Evolutionary conservation across 2,329 filamentous ascomycete species (phyloP), one percentile per base, ranked within the genome.

Genomic region (Clonostachys byssicola): DNA sequence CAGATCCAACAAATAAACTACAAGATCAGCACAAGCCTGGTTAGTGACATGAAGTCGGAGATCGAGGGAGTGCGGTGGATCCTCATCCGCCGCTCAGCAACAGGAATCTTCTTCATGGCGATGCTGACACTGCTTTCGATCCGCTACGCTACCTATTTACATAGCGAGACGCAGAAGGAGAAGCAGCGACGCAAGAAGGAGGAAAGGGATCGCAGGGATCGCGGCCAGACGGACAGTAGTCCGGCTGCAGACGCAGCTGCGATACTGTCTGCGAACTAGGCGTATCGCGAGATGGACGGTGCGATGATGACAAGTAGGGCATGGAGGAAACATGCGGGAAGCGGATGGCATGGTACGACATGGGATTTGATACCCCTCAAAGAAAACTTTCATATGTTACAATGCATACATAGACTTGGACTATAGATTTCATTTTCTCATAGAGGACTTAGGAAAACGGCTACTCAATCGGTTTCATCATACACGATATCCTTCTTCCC

Each of bases 1-100:
- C 58, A 89, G 77, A 92, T 96, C 52, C 92, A 96, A 74, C 88
- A 96, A 71, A 78, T 97, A 56, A 95, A 92, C 68, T 96, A 97
- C 70, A 94, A 95, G 64, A 97, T 99, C 65, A 95, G 89, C 18
- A 90, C 96, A 34, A 78, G 82, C 39, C 78, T 99, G 40, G 95
- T 90, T 64, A 94, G 89, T 52, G 94, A 97, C 65, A 84, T 88
- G 43, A 92, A 92, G 63, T 92, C 88, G 5, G 89, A 96, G 57
- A 92, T 97, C 43, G 94, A 99, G 65, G 88, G 86, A 2, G 72
- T 99, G 43, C 78, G 94, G 50, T 97, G 94, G 94, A 84, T 96
- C 39, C 68, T 85, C 53, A 89, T 84, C 51, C 72, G 80, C 47
- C 73, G 82, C 45, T 81, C 81, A 18, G 81, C 82, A 30, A 63